A percentile compares a stretch with the other conserved stretches of the same genome.
These are phyloP conservation scores for Boechera divaricarpa DNA, from an alignment of 345 rosid species.

Conservation along the genomic window DNA sequence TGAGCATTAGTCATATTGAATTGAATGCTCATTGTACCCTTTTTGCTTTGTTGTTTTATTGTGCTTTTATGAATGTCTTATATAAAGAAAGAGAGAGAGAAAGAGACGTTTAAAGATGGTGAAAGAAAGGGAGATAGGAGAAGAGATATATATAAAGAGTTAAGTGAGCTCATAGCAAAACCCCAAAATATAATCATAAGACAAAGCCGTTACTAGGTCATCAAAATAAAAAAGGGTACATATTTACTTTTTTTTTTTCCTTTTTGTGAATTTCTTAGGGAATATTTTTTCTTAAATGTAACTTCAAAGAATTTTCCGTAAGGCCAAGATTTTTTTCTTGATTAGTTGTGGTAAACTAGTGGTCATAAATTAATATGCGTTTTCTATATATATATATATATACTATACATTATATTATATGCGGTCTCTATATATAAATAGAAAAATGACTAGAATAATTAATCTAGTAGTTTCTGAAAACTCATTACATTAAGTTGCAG, in stretches of 20 bases:
- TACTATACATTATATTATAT: no score
- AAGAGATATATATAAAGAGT: slow-evolving; percentile 19
- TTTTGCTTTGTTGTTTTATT: slow-evolving; percentile 33
- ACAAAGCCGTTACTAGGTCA: slow-evolving; percentile 59
- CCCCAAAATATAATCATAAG: slow-evolving; percentile 70
- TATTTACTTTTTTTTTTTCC: not conserved
- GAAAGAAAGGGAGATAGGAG: slow-evolving; percentile 34
- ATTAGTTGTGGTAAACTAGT: not conserved
- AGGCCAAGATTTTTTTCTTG: not conserved
- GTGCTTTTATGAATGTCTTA: slow-evolving; percentile 25
- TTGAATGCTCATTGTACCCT: slow-evolving; percentile 33
- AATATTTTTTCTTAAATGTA: not conserved
- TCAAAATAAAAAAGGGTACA: slow-evolving; percentile 50
- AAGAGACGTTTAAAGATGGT: slow-evolving; percentile 39
- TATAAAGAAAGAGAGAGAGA: slow-evolving; percentile 10
- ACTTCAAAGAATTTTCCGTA: not conserved
- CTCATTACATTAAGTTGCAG: no score
- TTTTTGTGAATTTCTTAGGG: slow-evolving; percentile 15
- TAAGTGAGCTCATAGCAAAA: slow-evolving; percentile 34
- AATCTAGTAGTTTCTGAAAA: no score
- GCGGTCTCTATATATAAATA: not conserved
- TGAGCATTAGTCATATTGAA: slow-evolving; percentile 38
- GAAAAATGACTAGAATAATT: no score
- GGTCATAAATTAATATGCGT: not conserved
- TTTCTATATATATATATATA: not conserved